Conservation (phyloP, 1,284 basidiomycete species). For the Phenoliferia sp. region DNA sequence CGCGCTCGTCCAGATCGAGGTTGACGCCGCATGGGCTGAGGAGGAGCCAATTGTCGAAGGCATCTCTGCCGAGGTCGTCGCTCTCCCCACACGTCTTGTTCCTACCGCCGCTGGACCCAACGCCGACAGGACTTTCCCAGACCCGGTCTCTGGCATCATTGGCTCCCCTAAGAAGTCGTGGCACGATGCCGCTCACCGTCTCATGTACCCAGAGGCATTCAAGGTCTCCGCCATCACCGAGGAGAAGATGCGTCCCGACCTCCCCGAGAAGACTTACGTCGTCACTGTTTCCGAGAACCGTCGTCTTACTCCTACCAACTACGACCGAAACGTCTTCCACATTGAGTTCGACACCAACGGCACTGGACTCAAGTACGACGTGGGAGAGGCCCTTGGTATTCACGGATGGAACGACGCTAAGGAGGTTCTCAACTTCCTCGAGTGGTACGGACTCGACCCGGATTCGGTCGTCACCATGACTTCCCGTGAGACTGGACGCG, state of each 20-base stretch:
- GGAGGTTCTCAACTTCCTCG: conserved; percentile 84
- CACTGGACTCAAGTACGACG: conserved; percentile 89
- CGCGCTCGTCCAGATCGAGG: conserved; percentile 27
- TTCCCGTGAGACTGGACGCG: conserved; percentile 43
- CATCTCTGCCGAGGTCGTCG: conserved; percentile 20
- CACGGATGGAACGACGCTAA: conserved; percentile 95
- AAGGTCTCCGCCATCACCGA: conserved; percentile 40
- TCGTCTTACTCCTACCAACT: conserved; percentile 87
- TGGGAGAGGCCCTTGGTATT: conserved; percentile 93
- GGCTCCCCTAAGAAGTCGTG: conserved; percentile 48
- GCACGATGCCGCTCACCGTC: conserved; percentile 83
- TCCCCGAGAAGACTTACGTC: conserved; percentile 85
- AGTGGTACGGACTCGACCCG: conserved; percentile 85
- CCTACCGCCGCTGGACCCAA: conserved; percentile 33
- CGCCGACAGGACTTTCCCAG: conserved; percentile 29
- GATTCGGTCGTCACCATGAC: conserved; percentile 78
- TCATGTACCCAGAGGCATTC: conserved; percentile 76
- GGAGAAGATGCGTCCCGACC: conserved; percentile 61
- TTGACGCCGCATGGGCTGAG: conserved; percentile 27
- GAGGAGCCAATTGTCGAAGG: conserved; percentile 29
- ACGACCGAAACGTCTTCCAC: conserved; percentile 98
- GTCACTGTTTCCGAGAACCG: conserved; percentile 91
- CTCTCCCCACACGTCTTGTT: conserved; percentile 27
- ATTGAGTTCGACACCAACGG: conserved; percentile 89
- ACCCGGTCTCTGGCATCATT: conserved; percentile 29